phyloP scores from a whole-genome alignment of 805 yeast species.

The Pichia occidentalis region DNA sequence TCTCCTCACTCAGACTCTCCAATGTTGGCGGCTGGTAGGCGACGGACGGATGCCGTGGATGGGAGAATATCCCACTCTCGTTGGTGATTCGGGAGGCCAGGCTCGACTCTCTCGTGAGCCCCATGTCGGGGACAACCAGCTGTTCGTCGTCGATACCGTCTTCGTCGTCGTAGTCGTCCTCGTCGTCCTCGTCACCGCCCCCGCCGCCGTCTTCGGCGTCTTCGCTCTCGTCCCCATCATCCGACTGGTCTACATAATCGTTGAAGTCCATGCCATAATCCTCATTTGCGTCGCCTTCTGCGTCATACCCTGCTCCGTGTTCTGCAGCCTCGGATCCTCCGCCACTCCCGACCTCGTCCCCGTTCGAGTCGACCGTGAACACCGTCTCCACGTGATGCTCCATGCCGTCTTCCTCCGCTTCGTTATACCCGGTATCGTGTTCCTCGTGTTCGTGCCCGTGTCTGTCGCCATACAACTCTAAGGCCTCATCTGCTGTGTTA shows the following conservation, averaged over 20 bases:
- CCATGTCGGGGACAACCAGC: conserved; percentile 11
- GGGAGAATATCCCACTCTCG: conserved; percentile 13
- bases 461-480: no score
- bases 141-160: conserved; percentile 1
- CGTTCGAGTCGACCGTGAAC: neutral
- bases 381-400: no score
- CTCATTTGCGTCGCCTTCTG: neutral
- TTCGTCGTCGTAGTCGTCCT: conserved; percentile 3
- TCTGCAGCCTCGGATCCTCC: conserved; percentile 1
- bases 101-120: conserved; percentile 15
- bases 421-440: neutral
- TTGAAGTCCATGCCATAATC: conserved; percentile 1
- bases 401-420: neutral
- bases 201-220: neutral
- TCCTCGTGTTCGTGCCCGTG: neutral
- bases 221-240: neutral
- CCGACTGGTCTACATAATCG: no score
- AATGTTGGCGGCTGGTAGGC: conserved; percentile 5
- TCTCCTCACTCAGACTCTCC: conserved; percentile 7
- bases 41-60: conserved; percentile 3
- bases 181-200: neutral
- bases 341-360: neutral
- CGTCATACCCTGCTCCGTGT: neutral
- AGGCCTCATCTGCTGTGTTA: no score
- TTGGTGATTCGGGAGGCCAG: conserved; percentile 12